Evolutionary conservation across 768 basidiomycete species (phyloP).

Genomic region (Paxillus involutus): DNA sequence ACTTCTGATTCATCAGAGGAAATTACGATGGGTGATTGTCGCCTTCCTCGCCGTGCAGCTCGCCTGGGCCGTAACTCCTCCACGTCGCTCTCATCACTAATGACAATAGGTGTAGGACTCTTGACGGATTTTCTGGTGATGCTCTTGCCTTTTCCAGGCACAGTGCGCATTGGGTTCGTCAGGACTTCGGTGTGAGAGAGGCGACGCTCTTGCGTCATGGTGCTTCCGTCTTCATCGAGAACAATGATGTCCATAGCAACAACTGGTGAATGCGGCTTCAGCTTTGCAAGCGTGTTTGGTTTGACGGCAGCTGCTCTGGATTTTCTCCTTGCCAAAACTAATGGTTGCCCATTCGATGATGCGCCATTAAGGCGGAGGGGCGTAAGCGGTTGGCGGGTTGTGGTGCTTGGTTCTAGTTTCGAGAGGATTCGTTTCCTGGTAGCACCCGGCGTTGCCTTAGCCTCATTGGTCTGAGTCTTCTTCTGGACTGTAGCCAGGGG

Average conservation of each 20-base stretch:
- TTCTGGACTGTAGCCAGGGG: slow-evolving; percentile 29
- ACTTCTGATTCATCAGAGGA: slow-evolving; percentile 52
- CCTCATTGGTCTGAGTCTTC: slow-evolving; percentile 23
- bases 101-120: slow-evolving; percentile 15
- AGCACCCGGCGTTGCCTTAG: slow-evolving; percentile 9
- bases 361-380: slow-evolving; percentile 36
- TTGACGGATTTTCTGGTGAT: background rate
- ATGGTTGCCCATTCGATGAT: slow-evolving; percentile 36
- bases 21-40: slow-evolving; percentile 29
- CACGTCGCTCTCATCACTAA: slow-evolving; percentile 30
- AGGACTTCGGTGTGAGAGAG: slow-evolving; percentile 47
- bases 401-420: slow-evolving; percentile 17
- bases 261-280: slow-evolving; percentile 45
- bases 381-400: slow-evolving; percentile 41
- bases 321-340: slow-evolving; percentile 24
- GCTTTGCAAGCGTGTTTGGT: slow-evolving; percentile 19
- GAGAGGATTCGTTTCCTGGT: slow-evolving; percentile 14
- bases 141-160: slow-evolving; percentile 9
- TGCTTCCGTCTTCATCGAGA: slow-evolving; percentile 59
- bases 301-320: slow-evolving; percentile 14
- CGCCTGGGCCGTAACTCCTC: slow-evolving; percentile 23
- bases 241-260: slow-evolving; percentile 69
- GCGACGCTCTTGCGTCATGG: slow-evolving; percentile 60
- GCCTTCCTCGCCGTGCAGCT: slow-evolving; percentile 10
- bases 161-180: slow-evolving; percentile 27